Evolutionary conservation across 2,329 filamentous ascomycete genomes (phyloP).

Genomic region (Neofusicoccum kwambonambiense): DNA sequence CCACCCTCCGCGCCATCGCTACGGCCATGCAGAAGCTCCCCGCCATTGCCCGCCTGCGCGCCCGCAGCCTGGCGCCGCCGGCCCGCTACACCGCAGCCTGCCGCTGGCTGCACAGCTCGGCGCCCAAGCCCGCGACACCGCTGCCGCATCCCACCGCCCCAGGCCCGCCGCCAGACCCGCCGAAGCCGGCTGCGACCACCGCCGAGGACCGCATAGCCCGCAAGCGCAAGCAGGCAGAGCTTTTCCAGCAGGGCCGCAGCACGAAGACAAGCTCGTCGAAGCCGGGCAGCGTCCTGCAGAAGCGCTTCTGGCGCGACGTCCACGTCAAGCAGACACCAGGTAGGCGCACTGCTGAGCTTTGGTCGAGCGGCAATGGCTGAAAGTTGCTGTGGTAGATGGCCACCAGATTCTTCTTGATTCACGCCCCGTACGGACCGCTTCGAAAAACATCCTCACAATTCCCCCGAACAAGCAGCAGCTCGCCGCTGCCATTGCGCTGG

Average conservation of each 20-base stretch:
- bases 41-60: not conserved
- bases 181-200: slow-evolving; percentile 49
- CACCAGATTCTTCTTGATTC: slow-evolving; percentile 72
- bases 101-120: slow-evolving; percentile 44
- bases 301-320: slow-evolving; percentile 89
- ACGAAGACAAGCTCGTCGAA: slow-evolving; percentile 44
- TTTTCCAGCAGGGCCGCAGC: slow-evolving; percentile 47
- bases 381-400: slow-evolving; percentile 40
- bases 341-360: slow-evolving; percentile 34
- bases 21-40: not conserved
- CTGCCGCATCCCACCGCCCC: slow-evolving; percentile 57
- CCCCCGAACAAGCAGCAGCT: slow-evolving; percentile 76
- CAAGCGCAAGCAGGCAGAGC: slow-evolving; percentile 51
- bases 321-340: slow-evolving; percentile 61
- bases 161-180: slow-evolving; percentile 60
- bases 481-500: slow-evolving; percentile 79
- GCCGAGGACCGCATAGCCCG: slow-evolving; percentile 49
- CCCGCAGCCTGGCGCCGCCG: not conserved
- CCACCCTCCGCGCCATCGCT: not conserved
- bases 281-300: slow-evolving; percentile 55
- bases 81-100: not conserved
- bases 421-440: slow-evolving; percentile 74
- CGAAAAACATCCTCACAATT: slow-evolving; percentile 69
- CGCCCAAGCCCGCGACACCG: slow-evolving; percentile 51
- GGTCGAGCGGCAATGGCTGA: not conserved